Evolutionary conservation across 1,139 yeast genomes (phyloP), one percentile per base, ranked within the genome.

Genomic region (Geotrichum candidum): DNA sequence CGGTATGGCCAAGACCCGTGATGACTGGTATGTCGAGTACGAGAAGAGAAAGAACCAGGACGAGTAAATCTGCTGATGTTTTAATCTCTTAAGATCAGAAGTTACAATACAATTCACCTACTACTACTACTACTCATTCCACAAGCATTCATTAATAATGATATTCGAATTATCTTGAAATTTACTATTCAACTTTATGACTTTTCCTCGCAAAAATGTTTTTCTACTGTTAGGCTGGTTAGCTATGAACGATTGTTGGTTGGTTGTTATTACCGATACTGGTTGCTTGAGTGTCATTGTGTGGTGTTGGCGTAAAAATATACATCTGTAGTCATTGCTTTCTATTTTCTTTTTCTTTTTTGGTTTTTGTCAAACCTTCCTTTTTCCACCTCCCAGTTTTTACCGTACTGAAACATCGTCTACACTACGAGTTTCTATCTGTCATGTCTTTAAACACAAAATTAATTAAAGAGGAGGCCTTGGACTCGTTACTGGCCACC

Each of bases 1-100:
- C 79, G 84, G 86, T 55, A 70, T 81, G 68, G 87, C 90, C 65
- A 82, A 81, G 68, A 82, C 79, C 74, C 89, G 97, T 82, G 97
- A 92, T 76, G 86, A 85, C 65, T 90, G 85, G 84, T 92, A 92
- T 78, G 87, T 89, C 68, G 81, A 87, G 64, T 85, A 85, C 74
- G 84, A 86, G 71, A 87, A 88, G 81, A 84, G 87, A 80, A 86
- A 84, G 74, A 83, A 83, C 69, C 90, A 85, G 74, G 88, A 57
- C n/a, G 63, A 84, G 65, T 79, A 69, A 71, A 33, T 45, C 35
- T 35, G 23, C 18, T 41, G 48, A 41, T n/a, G 48, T 41, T 41
- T 41, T 15, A 41, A 41, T 41, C 48, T 41, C 48, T 41, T 15
- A 41, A 41, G 9, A 41, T 41, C 48, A 41, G 48, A 41, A n/a